A percentile compares a stretch with the other conserved stretches of the same genome.
phyloP scores from a whole-genome alignment of 2,329 filamentous ascomycete species.

The Epichloe brachyelytri region DNA sequence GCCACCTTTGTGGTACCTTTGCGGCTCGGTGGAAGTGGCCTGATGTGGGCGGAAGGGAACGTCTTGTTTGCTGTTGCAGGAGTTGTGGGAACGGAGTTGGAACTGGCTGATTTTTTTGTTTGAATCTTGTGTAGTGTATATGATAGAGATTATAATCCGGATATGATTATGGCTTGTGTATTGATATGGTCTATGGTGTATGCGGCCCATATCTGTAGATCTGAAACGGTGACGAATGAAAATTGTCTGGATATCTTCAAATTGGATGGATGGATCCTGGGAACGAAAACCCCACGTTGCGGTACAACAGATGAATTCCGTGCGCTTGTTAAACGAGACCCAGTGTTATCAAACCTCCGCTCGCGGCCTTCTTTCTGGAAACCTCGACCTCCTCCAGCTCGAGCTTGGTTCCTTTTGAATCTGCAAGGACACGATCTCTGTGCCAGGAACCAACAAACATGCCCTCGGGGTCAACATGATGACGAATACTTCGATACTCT shows the following conservation, averaged over 20 bases:
- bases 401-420: constrained; percentile 15
- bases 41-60: neutral
- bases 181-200: no score
- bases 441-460: constrained; percentile 93
- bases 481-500: constrained; percentile 54
- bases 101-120: neutral
- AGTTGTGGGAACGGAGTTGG: neutral
- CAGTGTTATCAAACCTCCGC: constrained; percentile 15
- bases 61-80: neutral
- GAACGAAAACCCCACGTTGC: no score
- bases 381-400: constrained; percentile 25
- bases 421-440: constrained; percentile 47
- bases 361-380: constrained; percentile 12
- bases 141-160: neutral
- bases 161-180: neutral
- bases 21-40: neutral
- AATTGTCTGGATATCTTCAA: no score
- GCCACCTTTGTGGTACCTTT: neutral
- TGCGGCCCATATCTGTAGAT: no score
- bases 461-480: constrained; percentile 63
- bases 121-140: neutral
- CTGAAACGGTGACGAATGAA: no score
- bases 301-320: no score
- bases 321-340: neutral
- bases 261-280: no score